phyloP scores from a whole-genome alignment of 1,284 basidiomycete genomes.

The Baeospora myosura region DNA sequence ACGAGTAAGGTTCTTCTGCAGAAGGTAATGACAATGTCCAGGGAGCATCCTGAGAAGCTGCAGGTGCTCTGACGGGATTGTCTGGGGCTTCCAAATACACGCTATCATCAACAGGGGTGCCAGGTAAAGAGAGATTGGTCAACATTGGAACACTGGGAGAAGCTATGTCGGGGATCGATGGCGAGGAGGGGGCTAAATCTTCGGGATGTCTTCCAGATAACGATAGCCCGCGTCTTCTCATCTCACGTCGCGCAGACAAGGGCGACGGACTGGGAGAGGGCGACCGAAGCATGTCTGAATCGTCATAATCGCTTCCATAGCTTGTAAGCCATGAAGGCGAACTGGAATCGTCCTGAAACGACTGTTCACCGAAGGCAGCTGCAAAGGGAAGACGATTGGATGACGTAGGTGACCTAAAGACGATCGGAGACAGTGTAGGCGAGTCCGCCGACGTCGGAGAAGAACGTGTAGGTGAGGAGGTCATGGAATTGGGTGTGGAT shows the following conservation, averaged over 20 bases:
- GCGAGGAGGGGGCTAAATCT: too few relatives aligned
- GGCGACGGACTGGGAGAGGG: too few relatives aligned
- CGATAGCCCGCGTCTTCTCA: too few relatives aligned
- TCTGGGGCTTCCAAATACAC: not conserved
- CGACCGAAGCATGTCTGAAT: too few relatives aligned
- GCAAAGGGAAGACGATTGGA: constrained; percentile 17
- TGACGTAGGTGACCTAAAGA: constrained; percentile 26
- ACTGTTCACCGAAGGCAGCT: constrained; percentile 7
- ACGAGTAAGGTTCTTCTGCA: not conserved
- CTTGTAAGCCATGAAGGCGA: too few relatives aligned
- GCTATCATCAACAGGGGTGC: not conserved
- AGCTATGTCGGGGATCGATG: too few relatives aligned
- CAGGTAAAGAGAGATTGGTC: constrained; percentile 11
- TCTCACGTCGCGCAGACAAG: too few relatives aligned
- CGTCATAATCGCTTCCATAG: too few relatives aligned
- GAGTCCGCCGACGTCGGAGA: not conserved
- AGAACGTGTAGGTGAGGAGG: not conserved
- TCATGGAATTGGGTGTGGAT: not conserved
- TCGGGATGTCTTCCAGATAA: too few relatives aligned
- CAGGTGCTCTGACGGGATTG: not conserved
- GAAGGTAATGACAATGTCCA: not conserved
- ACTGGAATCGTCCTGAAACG: constrained; percentile 11
- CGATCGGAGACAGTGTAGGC: constrained; percentile 20
- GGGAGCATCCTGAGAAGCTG: not conserved
- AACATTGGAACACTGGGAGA: constrained; percentile 3